phyloP scores from a whole-genome alignment of 306 rosid species.

The Inga oerstediana region DNA sequence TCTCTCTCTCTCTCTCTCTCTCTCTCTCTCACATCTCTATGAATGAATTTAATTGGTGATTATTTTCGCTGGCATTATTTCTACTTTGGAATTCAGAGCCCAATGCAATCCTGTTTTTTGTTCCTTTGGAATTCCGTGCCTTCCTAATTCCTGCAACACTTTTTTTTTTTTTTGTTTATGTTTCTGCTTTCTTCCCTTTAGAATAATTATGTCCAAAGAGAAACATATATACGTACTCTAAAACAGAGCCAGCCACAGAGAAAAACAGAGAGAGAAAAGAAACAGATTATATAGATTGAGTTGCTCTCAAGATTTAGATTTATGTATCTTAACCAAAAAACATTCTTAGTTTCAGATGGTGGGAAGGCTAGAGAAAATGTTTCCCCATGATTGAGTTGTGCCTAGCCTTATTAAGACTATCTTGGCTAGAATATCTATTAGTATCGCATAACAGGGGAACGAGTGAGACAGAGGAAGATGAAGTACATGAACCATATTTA shows the following conservation, averaged over 20 bases:
- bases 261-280: background rate
- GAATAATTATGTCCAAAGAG: conserved; percentile 34
- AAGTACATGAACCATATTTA: background rate
- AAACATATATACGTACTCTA: conserved; percentile 15
- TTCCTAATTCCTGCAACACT: conserved; percentile 42
- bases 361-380: background rate
- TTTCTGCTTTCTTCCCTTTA: conserved; percentile 49
- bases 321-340: background rate
- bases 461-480: conserved; percentile 11
- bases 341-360: conserved; percentile 30
- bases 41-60: background rate
- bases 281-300: conserved; percentile 41
- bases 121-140: background rate
- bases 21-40: background rate
- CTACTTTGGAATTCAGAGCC: background rate
- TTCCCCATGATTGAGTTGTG: conserved; percentile 53
- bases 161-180: conserved; percentile 53
- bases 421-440: conserved; percentile 26
- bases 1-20: background rate
- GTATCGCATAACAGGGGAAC: background rate
- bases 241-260: background rate
- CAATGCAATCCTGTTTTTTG: background rate
- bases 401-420: conserved; percentile 23
- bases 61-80: background rate
- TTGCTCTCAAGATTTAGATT: conserved; percentile 39